phyloP scores from a whole-genome alignment of 2,329 filamentous ascomycete species.

The Seiridium unicorne region DNA sequence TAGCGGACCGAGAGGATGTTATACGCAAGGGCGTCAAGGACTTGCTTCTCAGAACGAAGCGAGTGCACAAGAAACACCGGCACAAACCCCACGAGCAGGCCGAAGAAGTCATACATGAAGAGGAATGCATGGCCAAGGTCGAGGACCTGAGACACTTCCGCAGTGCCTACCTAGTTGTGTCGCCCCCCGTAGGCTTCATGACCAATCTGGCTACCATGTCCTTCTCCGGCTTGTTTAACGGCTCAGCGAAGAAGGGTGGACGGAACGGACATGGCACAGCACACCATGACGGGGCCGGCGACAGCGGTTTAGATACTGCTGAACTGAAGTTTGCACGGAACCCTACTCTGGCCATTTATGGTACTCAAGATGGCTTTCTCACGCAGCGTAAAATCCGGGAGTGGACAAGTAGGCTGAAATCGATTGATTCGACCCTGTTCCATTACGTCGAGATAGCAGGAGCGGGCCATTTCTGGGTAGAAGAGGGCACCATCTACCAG shows the following conservation, averaged over 20 bases:
- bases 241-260: slow-evolving; percentile 17
- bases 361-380: slow-evolving; percentile 73
- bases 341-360: slow-evolving; percentile 70
- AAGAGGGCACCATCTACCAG: slow-evolving; percentile 44
- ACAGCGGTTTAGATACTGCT: slow-evolving; percentile 20
- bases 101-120: slow-evolving; percentile 15
- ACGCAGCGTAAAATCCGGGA: slow-evolving; percentile 59
- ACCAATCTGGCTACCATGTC: slow-evolving; percentile 63
- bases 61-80: slow-evolving; percentile 20
- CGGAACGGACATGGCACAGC: slow-evolving; percentile 5
- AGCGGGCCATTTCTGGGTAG: slow-evolving; percentile 64
- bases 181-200: slow-evolving; percentile 61
- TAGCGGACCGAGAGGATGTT: slow-evolving; percentile 43
- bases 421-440: slow-evolving; percentile 43
- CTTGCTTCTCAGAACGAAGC: slow-evolving; percentile 40
- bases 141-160: slow-evolving; percentile 33
- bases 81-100: slow-evolving; percentile 10
- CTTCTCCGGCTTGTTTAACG: slow-evolving; percentile 32
- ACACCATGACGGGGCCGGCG: not conserved
- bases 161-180: slow-evolving; percentile 63
- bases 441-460: slow-evolving; percentile 44
- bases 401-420: slow-evolving; percentile 61
- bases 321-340: slow-evolving; percentile 57
- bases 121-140: slow-evolving; percentile 25
- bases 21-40: slow-evolving; percentile 47